Evolutionary conservation across 495 filamentous ascomycete genomes (phyloP).

Genomic region (Cercophora newfieldiana): DNA sequence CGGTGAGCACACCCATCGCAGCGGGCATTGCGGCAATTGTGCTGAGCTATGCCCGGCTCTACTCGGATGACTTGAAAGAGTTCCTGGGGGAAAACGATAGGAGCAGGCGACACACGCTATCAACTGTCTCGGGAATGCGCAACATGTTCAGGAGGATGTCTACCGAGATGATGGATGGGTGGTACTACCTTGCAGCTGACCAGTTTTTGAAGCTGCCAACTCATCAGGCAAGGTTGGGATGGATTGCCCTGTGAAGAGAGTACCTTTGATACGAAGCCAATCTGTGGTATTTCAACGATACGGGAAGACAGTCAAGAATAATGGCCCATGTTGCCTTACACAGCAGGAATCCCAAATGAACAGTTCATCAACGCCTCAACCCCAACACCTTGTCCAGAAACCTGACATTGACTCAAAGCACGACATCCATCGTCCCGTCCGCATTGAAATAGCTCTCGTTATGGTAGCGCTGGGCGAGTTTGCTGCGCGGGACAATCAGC

Average conservation of each 20-base stretch:
- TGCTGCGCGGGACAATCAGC: slow-evolving; percentile 1
- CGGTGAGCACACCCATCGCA: background rate
- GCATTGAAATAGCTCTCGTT: slow-evolving; percentile 16
- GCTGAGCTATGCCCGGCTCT: background rate
- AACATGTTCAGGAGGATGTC: background rate
- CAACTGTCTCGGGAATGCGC: background rate
- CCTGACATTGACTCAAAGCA: slow-evolving; percentile 13
- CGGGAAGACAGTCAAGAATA: no score
- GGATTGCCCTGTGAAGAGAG: no score
- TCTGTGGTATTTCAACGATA: no score
- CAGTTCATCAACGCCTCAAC: no score
- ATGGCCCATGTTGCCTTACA: no score
- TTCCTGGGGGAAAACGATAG: background rate
- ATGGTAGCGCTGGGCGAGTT: slow-evolving; percentile 8
- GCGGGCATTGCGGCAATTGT: background rate
- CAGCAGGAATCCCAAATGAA: no score
- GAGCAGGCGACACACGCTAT: background rate
- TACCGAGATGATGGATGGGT: background rate
- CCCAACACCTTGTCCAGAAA: no score
- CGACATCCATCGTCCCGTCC: slow-evolving; percentile 19
- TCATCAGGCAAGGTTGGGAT: no score
- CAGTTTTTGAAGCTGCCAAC: background rate
- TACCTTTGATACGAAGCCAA: no score
- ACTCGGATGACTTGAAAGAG: background rate
- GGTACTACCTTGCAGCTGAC: background rate